Conservation (phyloP, 106 monocot species). For the Allium sativum region DNA sequence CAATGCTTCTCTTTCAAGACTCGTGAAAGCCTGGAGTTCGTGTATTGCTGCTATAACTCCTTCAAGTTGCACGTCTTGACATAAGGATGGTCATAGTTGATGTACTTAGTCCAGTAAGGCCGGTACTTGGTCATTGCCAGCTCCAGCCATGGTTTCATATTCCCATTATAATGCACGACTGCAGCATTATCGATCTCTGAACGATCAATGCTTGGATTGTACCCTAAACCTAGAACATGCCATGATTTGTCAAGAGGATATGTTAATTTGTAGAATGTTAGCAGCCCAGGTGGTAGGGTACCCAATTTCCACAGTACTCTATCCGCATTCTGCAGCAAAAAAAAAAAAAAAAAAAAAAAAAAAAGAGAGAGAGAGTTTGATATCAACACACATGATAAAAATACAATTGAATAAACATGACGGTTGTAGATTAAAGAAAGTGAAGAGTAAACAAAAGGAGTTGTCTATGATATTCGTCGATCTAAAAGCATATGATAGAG, state of each 20-base stretch:
- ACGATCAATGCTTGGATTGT: slow-evolving; percentile 35
- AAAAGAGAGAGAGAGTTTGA: no score
- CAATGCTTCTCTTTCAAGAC: no score
- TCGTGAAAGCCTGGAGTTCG: no score
- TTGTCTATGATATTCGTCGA: no score
- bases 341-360: not conserved
- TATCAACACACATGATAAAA: no score
- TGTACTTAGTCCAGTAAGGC: slow-evolving; percentile 32
- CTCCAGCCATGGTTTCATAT: slow-evolving; percentile 45
- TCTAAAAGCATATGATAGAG: no score
- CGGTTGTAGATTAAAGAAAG: no score
- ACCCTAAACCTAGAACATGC: slow-evolving; percentile 39
- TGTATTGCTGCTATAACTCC: not conserved
- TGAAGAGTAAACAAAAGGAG: no score
- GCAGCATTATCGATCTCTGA: slow-evolving; percentile 38
- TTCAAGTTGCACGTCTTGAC: slow-evolving; percentile 14
- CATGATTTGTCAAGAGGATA: slow-evolving; percentile 39
- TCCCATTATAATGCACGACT: slow-evolving; percentile 33
- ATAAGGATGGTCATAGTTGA: slow-evolving; percentile 26
- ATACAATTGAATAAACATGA: no score
- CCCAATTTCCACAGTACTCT: slow-evolving; percentile 37
- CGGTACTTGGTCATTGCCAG: slow-evolving; percentile 33
- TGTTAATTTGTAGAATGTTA: slow-evolving; percentile 31
- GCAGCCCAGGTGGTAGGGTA: slow-evolving; percentile 27
- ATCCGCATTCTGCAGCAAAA: slow-evolving; percentile 23